These are phyloP conservation scores for Saccharomycopsis lassenensis DNA, from an alignment of 805 yeast species.

Conservation along the genomic window DNA sequence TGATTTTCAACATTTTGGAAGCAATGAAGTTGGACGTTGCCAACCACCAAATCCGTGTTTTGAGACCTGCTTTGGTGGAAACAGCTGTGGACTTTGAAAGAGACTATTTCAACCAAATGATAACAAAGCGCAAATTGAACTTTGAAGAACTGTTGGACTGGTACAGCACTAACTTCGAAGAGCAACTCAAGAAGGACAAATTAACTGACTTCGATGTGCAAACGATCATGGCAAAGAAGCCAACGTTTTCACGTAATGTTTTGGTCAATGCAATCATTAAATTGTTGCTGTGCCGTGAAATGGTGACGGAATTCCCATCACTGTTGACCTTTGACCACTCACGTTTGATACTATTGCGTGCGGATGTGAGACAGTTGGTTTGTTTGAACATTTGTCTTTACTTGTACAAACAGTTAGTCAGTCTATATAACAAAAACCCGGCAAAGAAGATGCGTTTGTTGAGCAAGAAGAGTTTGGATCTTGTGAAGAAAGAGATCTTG, in stretches of 20 bases:
- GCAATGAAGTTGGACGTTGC: constrained; percentile 95
- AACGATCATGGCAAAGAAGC: constrained; percentile 20
- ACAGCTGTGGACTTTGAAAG: constrained; percentile 84
- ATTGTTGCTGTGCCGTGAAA: constrained; percentile 64
- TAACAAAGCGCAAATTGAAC: constrained; percentile 42
- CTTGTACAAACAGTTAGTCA: constrained; percentile 58
- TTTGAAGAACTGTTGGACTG: constrained; percentile 53
- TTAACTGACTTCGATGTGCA: constrained; percentile 23
- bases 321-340: constrained; percentile 79
- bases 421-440: constrained; percentile 24
- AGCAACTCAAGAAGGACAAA: constrained; percentile 19
- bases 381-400: constrained; percentile 67
- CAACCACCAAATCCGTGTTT: constrained; percentile 80
- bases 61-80: constrained; percentile 74
- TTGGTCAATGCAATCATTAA: constrained; percentile 46
- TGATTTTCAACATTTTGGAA: constrained; percentile 73
- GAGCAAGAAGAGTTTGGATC: constrained; percentile 29
- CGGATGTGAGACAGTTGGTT: constrained; percentile 77
- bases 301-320: constrained; percentile 75
- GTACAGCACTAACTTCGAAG: constrained; percentile 31
- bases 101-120: constrained; percentile 48
- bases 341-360: constrained; percentile 62
- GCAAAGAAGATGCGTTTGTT: constrained; percentile 27
- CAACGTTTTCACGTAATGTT: constrained; percentile 26
- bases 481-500: constrained; percentile 57